phyloP scores from a whole-genome alignment of 2,329 filamentous ascomycete species.

The Ophiostoma triangulosporum region DNA sequence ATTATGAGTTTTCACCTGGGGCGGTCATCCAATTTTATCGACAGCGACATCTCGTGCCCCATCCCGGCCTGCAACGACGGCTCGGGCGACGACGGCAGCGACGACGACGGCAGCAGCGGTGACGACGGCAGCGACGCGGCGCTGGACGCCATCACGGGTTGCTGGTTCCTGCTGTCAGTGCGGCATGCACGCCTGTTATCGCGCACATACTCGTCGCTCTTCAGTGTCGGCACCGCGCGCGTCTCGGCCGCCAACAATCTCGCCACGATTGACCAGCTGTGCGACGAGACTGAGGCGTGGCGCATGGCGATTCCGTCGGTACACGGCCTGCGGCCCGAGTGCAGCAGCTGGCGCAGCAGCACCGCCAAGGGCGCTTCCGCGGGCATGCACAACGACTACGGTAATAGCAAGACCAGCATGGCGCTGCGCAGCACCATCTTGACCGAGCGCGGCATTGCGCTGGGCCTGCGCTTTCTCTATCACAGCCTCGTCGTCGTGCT shows the following conservation, averaged over 20 bases:
- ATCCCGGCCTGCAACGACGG: slow-evolving; percentile 15
- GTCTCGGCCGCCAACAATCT: slow-evolving; percentile 17
- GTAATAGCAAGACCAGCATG: not conserved
- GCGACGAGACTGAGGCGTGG: slow-evolving; percentile 19
- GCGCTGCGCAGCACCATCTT: slow-evolving; percentile 6
- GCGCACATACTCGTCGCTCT: slow-evolving; percentile 18
- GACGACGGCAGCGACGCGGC: not conserved
- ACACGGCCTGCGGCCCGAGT: slow-evolving; percentile 1
- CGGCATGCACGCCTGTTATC: slow-evolving; percentile 19
- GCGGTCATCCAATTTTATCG: slow-evolving; percentile 21
- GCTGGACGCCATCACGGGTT: too few species aligned
- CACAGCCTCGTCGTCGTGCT: slow-evolving; percentile 18
- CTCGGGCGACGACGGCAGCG: not conserved
- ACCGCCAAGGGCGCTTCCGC: not conserved
- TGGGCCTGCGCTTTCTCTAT: slow-evolving; percentile 19
- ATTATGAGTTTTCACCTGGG: slow-evolving; percentile 19
- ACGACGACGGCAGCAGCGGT: not conserved
- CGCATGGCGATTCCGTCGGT: slow-evolving; percentile 16
- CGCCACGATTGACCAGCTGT: slow-evolving; percentile 17
- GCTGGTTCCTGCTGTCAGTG: slow-evolving; percentile 17
- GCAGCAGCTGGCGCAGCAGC: not conserved
- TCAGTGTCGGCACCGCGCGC: slow-evolving; percentile 18
- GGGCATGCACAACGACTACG: not conserved
- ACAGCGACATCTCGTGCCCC: slow-evolving; percentile 21
- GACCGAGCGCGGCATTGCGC: slow-evolving; percentile 5